A percentile compares a stretch with the other conserved stretches of the same genome.
These are phyloP conservation scores for Pinus albicaulis DNA, from an alignment of 75 land plant genomes.

Conservation along the genomic window DNA sequence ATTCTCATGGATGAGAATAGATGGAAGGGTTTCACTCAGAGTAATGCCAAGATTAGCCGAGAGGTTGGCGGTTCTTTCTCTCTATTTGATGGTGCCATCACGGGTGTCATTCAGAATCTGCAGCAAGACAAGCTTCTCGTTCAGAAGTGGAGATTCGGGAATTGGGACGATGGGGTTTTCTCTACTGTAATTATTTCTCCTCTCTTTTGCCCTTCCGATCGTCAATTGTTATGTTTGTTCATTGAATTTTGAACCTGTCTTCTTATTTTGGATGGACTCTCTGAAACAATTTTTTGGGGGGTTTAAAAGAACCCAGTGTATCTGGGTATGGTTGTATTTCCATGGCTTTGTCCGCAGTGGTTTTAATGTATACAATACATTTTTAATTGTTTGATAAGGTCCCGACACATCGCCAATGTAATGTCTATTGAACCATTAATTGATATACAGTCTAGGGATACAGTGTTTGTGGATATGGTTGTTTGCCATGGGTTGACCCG, in stretches of 20 bases:
- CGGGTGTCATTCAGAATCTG: slow-evolving; percentile 75
- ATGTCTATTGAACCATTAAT: no score
- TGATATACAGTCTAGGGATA: no score
- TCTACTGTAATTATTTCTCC: slow-evolving; percentile 56
- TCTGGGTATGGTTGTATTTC: no score
- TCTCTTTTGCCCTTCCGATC: not conserved
- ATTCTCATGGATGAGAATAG: slow-evolving; percentile 88
- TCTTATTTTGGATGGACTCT: no score
- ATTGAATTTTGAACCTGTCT: not conserved
- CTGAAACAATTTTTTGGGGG: no score
- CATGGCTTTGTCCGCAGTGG: no score
- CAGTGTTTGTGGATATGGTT: no score
- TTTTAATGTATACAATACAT: no score
- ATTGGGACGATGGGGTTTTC: slow-evolving; percentile 82
- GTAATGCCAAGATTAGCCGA: slow-evolving; percentile 87
- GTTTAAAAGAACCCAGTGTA: no score
- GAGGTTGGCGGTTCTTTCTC: slow-evolving; percentile 90
- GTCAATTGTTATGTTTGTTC: not conserved
- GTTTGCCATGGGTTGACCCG: no score
- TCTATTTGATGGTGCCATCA: slow-evolving; percentile 89
- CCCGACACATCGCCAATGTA: no score
- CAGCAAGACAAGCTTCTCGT: slow-evolving; percentile 79
- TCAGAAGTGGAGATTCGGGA: slow-evolving; percentile 92
- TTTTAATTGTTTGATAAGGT: no score
- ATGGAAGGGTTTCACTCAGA: slow-evolving; percentile 98